These are phyloP conservation scores for Boletus eberwhitei DNA, from an alignment of 768 basidiomycete species.

Conservation along the genomic window DNA sequence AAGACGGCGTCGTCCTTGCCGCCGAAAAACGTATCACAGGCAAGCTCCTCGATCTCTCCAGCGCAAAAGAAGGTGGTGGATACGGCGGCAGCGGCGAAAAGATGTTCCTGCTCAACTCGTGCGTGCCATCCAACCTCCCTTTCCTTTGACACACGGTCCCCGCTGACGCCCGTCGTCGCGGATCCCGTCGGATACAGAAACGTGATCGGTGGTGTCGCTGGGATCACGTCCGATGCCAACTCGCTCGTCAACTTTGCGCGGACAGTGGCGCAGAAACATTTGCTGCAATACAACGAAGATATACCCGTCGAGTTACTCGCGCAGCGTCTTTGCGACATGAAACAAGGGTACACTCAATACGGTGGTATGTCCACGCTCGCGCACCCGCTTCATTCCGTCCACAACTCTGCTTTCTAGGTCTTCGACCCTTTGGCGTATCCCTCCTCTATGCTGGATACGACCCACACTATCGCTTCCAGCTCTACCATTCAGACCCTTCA, in stretches of 20 bases:
- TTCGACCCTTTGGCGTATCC: conserved; percentile 97
- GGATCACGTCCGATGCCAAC: conserved; percentile 95
- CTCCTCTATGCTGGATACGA: conserved; percentile 96
- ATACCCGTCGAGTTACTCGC: conserved; percentile 97
- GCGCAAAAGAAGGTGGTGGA: conserved; percentile 73
- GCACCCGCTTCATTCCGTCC: not conserved
- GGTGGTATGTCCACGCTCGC: conserved; percentile 58
- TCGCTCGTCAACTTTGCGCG: conserved; percentile 95
- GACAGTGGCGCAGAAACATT: conserved; percentile 83
- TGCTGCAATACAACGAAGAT: conserved; percentile 91
- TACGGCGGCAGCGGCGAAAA: conserved; percentile 98
- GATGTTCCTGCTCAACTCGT: conserved; percentile 94
- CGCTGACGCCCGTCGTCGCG: not conserved
- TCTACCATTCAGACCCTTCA: conserved; percentile 97
- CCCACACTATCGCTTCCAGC: conserved; percentile 92
- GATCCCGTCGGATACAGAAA: conserved; percentile 52
- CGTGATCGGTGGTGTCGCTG: conserved; percentile 92
- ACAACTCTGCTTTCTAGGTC: conserved; percentile 42
- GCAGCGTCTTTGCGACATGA: conserved; percentile 92
- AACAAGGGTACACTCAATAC: conserved; percentile 97
- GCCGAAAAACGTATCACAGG: conserved; percentile 99
- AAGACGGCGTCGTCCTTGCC: conserved; percentile 87
- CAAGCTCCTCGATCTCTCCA: conserved; percentile 90
- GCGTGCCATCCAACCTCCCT: conserved; percentile 21
- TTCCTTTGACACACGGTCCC: not conserved